phyloP scores from a whole-genome alignment of 768 basidiomycete species.

The Leccinum uliginosum region DNA sequence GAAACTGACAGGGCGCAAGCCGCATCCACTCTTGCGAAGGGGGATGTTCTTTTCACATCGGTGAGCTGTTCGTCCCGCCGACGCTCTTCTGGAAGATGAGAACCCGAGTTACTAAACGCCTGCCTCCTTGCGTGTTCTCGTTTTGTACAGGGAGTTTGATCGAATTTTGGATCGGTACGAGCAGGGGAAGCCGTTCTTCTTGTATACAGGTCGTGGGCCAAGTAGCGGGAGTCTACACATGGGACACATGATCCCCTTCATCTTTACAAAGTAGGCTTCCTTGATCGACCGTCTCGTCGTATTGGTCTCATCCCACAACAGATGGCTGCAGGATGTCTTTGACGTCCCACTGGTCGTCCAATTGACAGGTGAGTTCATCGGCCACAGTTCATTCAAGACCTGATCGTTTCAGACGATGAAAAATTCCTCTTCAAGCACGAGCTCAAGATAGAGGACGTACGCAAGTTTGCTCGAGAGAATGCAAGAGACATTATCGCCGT shows the following conservation, averaged over 20 bases:
- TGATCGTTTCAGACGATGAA: constrained; percentile 71
- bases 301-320: constrained; percentile 27
- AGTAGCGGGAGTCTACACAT: constrained; percentile 97
- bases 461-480: constrained; percentile 76
- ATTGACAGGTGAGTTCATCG: constrained; percentile 65
- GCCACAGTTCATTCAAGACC: neutral
- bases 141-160: constrained; percentile 72
- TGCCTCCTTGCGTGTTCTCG: neutral
- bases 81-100: neutral
- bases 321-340: constrained; percentile 97
- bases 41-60: constrained; percentile 99
- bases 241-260: constrained; percentile 96
- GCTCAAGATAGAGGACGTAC: constrained; percentile 85
- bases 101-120: too few relatives aligned
- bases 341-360: constrained; percentile 93
- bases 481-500: constrained; percentile 97
- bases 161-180: constrained; percentile 93
- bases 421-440: constrained; percentile 98
- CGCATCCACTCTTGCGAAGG: constrained; percentile 83
- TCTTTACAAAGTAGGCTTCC: constrained; percentile 83
- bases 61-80: constrained; percentile 34
- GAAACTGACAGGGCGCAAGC: constrained; percentile 78
- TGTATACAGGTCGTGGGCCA: constrained; percentile 97
- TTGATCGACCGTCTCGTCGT: neutral
- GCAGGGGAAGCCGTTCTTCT: constrained; percentile 94